Evolutionary conservation across 441 rosid species (phyloP).

Genomic region (Gossypium schwendimanii): DNA sequence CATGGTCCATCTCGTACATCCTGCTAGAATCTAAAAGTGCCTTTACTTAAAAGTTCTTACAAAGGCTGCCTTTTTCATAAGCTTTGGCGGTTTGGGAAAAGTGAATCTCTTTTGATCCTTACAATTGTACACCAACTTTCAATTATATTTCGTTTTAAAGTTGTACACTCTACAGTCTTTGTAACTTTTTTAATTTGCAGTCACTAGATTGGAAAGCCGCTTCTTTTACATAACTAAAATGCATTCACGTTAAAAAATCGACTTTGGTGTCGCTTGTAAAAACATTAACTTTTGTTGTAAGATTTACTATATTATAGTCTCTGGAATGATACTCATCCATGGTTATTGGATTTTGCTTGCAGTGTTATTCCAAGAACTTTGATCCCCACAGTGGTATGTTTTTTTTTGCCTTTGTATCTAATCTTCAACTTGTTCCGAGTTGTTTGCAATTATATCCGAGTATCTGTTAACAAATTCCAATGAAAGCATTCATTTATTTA

Average conservation of each 20-base stretch:
- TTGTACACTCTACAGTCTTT: background rate
- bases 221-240: background rate
- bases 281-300: background rate
- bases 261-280: background rate
- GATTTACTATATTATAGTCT: background rate
- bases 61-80: background rate
- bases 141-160: background rate
- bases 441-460: slow-evolving; percentile 6
- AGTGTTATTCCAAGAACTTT: slow-evolving; percentile 58
- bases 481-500: background rate
- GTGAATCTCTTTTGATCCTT: slow-evolving; percentile 18
- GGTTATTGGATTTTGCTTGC: slow-evolving; percentile 30
- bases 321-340: background rate
- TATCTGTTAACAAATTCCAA: background rate
- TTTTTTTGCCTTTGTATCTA: background rate
- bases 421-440: background rate
- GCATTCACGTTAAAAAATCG: background rate
- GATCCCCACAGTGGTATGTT: slow-evolving; percentile 54
- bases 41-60: background rate
- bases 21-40: background rate
- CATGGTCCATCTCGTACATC: background rate
- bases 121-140: slow-evolving; percentile 21
- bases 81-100: slow-evolving; percentile 15
- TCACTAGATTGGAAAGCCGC: background rate
- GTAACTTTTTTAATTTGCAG: background rate